Evolutionary conservation across 2,329 filamentous ascomycete species (phyloP), one percentile per base, ranked within the genome.

Genomic region (Penicillium sp.): DNA sequence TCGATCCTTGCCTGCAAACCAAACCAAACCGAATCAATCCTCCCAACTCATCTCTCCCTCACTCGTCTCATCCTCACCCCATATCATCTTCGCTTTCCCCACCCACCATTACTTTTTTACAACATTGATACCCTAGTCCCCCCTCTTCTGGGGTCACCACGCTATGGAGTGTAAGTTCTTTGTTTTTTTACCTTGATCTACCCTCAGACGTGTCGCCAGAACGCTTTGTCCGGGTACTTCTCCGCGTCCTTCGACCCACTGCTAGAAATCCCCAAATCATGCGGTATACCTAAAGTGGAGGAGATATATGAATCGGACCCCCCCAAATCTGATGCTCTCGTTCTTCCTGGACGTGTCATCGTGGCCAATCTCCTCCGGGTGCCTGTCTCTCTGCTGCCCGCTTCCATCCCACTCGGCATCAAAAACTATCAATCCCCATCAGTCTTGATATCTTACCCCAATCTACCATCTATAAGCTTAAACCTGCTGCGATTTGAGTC

Each of bases 91-190:
- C 53, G 26, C 54, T 23, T 49, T 46, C 51, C 47, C 55, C 61
- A 52, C 67, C 67, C 68, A 69, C 65, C 67, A 69, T 64, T 46
- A 67, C 62, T 62, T 45, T 61, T 66, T 65, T 66, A 64, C 64
- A 68, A 68, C 64, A 72, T 74, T 75, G 65, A 63, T 68, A 67
- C 58, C 61, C 62, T 66, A 65, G 62, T 62, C 58, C 57, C 65
- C 69, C 69, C 71, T 66, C 54, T 64, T 67, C 72, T 72, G 78
- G 80, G 79, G 77, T 78, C 76, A 78, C 76, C 77, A 74, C 76
- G 77, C 72, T 77, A 85, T 86, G 83, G 82, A 84, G 78, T 81
- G 84, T 85, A 76, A 83, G 82, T 85, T 68, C 66, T 62, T 66
- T 69, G 67, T 69, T 75, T 66, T 69, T 68, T 50, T 43, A 21